Base-by-base conservation (phyloP, 2,329 filamentous ascomycete genomes). In the Alternaria triticina region DNA sequence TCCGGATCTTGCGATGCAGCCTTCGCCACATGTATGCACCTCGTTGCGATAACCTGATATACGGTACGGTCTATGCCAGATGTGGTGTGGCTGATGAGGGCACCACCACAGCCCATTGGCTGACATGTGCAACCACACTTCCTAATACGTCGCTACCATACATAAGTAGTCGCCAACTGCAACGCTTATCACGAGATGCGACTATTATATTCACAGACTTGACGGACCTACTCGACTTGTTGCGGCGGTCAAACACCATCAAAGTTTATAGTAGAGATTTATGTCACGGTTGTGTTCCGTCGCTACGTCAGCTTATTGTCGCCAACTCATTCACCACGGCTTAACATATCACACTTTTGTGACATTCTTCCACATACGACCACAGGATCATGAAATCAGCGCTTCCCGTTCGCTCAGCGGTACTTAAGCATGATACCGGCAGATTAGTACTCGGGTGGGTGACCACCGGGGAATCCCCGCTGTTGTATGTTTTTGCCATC, bases 401-500 rank as follows among this genome's bases (percentile, higher is more conserved):
- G 57, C 22, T 22, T 59, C 57, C 47, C 47, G 57, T 59, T 8
- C 25, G 47, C 57, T 58, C 46, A 20, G 28, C 56, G 17, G 11
- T 43, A 23, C 13, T 50, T 17, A 58, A 58, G 54, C 36, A 23
- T 33, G 43, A 28, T 40, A 58, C 36, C 46, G 57, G 57, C 27
- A 15, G 20, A 59, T 27, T 59, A 59, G 57, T 59, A 59, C 13
- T 36, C 6, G 15, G 20, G 27, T 59, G 57, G 47, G 57, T 54
- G 49, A 59, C 57, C 57, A 46, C 20, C 15, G 6, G 57, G 15
- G 57, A 59, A 59, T 59, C 17, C 40, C 20, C 15, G 57, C 57
- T 59, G 57, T 59, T 59, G 49, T 59, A 59, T 59, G 57, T 59
- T 59, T 59, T 59, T 59, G 33, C 33, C 23, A 5, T 44, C 2